Evolutionary conservation across 805 yeast species (phyloP).

Genomic region (Spathaspora sp.): DNA sequence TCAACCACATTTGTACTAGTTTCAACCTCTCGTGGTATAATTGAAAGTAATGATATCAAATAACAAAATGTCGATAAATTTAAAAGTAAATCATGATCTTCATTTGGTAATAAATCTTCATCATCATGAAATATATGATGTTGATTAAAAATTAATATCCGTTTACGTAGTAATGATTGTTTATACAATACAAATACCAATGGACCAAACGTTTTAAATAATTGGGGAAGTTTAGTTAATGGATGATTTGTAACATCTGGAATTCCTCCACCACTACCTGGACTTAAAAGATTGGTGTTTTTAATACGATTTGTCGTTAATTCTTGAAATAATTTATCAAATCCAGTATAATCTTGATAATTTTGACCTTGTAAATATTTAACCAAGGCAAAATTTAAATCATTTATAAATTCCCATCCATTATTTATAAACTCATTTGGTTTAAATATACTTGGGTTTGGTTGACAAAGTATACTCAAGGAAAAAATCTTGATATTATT

Average conservation of each 20-base stretch:
- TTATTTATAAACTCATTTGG: slow-evolving; percentile 30
- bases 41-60: slow-evolving; percentile 55
- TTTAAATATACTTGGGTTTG: slow-evolving; percentile 24
- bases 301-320: neutral
- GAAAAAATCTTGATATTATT: slow-evolving; percentile 35
- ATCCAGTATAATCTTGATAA: slow-evolving; percentile 14
- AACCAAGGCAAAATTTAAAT: slow-evolving; percentile 21
- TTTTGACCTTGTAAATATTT: slow-evolving; percentile 15
- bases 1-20: slow-evolving; percentile 12
- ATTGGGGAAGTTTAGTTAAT: slow-evolving; percentile 36
- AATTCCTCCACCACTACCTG: too few relatives aligned
- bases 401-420: slow-evolving; percentile 37
- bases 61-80: slow-evolving; percentile 47
- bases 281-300: too few relatives aligned
- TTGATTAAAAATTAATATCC: slow-evolving; percentile 46
- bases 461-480: slow-evolving; percentile 33
- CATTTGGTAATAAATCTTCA: slow-evolving; percentile 2
- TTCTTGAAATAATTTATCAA: slow-evolving; percentile 16
- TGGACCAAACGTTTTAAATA: slow-evolving; percentile 59
- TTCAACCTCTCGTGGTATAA: slow-evolving; percentile 56
- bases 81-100: slow-evolving; percentile 1
- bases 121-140: slow-evolving; percentile 11
- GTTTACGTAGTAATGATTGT: slow-evolving; percentile 53
- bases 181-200: slow-evolving; percentile 63
- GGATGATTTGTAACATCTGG: slow-evolving; percentile 34